Evolutionary conservation across 2,329 filamentous ascomycete species (phyloP).

Genomic region (Aspergillus phoenicis): DNA sequence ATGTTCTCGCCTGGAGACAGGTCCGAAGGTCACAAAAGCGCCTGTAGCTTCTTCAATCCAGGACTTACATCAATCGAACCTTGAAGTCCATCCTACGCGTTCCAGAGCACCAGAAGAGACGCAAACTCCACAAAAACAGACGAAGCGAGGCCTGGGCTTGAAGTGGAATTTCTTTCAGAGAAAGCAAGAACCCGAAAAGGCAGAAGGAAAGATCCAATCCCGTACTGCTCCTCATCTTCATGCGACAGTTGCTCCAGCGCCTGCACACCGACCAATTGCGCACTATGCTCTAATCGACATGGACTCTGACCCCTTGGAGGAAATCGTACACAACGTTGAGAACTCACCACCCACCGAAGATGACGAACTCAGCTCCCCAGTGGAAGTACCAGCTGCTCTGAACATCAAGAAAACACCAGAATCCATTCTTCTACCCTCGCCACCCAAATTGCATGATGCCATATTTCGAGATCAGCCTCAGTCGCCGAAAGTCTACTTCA

Average conservation of each 20-base stretch:
- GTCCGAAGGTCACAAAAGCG: not conserved
- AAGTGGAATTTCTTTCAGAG: slow-evolving; percentile 63
- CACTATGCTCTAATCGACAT: slow-evolving; percentile 62
- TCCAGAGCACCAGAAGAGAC: not conserved
- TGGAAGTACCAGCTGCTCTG: slow-evolving; percentile 31
- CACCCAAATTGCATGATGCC: slow-evolving; percentile 41
- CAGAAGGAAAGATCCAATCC: slow-evolving; percentile 22
- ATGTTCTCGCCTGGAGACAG: not conserved
- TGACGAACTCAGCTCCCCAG: slow-evolving; percentile 26
- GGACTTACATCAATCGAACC: not conserved
- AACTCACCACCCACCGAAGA: slow-evolving; percentile 45
- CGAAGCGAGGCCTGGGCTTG: slow-evolving; percentile 40
- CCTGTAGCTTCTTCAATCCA: not conserved
- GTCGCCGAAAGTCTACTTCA: slow-evolving; percentile 43
- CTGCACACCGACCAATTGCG: slow-evolving; percentile 51
- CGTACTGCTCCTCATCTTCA: slow-evolving; percentile 38
- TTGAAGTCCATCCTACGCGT: not conserved
- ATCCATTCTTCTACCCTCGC: slow-evolving; percentile 48
- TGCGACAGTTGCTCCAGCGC: slow-evolving; percentile 42
- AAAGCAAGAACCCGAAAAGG: slow-evolving; percentile 33
- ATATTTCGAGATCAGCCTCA: slow-evolving; percentile 32
- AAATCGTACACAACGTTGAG: slow-evolving; percentile 42
- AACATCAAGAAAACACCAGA: slow-evolving; percentile 37
- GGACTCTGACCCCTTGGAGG: slow-evolving; percentile 43
- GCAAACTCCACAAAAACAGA: slow-evolving; percentile 20